A percentile compares a stretch with the other conserved stretches of the same genome.
phyloP scores from a whole-genome alignment of 2,329 filamentous ascomycete species.

The Nemania serpens region DNA sequence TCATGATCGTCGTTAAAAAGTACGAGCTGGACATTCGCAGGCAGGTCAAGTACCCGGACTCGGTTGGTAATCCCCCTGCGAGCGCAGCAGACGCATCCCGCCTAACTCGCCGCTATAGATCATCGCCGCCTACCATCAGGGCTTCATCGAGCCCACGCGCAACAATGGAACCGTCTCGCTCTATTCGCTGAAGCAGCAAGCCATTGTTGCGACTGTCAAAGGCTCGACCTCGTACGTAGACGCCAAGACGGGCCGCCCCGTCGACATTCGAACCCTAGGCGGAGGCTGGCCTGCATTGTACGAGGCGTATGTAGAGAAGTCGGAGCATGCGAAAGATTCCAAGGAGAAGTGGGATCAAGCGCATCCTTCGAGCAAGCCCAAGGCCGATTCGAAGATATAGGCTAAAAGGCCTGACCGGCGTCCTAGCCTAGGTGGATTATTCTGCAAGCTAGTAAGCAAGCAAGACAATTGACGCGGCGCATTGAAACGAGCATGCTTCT shows the following conservation, averaged over 20 bases:
- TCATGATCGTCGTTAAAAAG: not conserved
- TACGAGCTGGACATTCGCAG: not conserved
- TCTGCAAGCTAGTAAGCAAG: too few relatives aligned
- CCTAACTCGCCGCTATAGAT: not conserved
- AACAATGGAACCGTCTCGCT: not conserved
- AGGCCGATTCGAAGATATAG: too few relatives aligned
- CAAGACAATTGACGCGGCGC: too few relatives aligned
- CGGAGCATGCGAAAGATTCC: not conserved
- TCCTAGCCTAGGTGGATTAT: too few relatives aligned
- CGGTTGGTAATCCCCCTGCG: not conserved
- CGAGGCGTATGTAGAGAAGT: not conserved
- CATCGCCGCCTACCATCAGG: not conserved
- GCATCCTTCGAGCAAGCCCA: too few relatives aligned
- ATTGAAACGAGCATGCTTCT: too few relatives aligned
- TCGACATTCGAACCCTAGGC: constrained; percentile 31
- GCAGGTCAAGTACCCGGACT: not conserved
- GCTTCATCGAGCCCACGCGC: not conserved
- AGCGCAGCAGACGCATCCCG: not conserved
- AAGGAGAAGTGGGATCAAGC: not conserved
- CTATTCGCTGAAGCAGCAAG: constrained; percentile 33
- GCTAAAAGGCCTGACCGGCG: too few relatives aligned
- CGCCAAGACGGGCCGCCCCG: constrained; percentile 28
- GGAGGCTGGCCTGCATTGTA: constrained; percentile 24
- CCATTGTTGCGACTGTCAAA: constrained; percentile 31
- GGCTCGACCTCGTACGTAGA: constrained; percentile 32